A percentile compares a stretch with the other conserved stretches of the same genome.
These are phyloP conservation scores for Starmerella apis DNA, from an alignment of 805 yeast genomes.

Conservation along the genomic window DNA sequence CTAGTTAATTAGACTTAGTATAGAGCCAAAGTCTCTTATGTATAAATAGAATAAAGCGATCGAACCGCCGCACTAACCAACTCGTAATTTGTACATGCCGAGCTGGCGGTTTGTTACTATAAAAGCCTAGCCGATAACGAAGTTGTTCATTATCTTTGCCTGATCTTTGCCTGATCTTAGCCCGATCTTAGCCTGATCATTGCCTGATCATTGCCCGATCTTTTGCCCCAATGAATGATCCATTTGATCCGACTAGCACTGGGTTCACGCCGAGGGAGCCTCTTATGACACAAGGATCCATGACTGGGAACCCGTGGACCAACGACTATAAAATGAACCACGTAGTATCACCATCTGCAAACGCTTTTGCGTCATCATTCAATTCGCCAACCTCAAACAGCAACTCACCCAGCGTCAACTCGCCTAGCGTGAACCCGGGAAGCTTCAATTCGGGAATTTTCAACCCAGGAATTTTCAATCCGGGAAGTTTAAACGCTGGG, in stretches of 20 bases:
- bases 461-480: neutral
- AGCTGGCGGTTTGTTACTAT: neutral
- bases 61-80: neutral
- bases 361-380: neutral
- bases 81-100: neutral
- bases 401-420: neutral
- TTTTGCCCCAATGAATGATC: neutral
- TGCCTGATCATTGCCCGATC: too few relatives aligned
- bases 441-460: neutral
- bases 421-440: neutral
- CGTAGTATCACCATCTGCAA: neutral
- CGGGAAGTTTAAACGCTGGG: too few relatives aligned
- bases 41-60: neutral
- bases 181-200: too few relatives aligned
- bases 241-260: neutral
- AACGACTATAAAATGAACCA: neutral
- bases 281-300: neutral
- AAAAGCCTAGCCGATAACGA: neutral
- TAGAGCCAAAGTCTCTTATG: neutral
- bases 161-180: too few relatives aligned
- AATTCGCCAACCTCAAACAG: neutral
- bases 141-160: too few relatives aligned
- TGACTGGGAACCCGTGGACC: neutral
- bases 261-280: neutral
- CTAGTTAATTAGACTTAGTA: too few relatives aligned